phyloP scores from a whole-genome alignment of 495 filamentous ascomycete species.

The Lophiotrema nucula region DNA sequence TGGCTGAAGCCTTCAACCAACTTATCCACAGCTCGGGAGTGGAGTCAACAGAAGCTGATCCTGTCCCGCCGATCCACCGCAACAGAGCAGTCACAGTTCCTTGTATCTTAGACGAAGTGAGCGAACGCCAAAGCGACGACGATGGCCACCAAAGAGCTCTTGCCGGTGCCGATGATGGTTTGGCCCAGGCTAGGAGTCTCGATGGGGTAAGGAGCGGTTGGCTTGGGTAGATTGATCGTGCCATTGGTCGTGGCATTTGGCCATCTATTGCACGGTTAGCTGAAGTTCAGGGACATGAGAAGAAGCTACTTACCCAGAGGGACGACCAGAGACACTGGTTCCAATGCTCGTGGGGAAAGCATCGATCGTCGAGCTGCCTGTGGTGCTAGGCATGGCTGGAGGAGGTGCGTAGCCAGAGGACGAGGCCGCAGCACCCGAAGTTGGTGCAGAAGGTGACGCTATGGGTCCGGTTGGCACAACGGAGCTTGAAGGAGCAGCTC shows the following conservation, averaged over 20 bases:
- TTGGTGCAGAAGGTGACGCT: no score
- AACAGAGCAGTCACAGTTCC: neutral
- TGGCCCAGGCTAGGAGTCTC: neutral
- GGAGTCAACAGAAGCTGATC: no score
- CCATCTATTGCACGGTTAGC: neutral
- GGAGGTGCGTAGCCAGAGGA: no score
- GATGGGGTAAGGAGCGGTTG: neutral
- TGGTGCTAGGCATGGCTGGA: neutral
- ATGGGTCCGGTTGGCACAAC: no score
- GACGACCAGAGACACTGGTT: constrained; percentile 4
- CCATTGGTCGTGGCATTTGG: neutral
- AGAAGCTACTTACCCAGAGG: constrained; percentile 11
- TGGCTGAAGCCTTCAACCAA: neutral
- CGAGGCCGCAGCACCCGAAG: no score
- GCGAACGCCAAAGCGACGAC: constrained; percentile 10
- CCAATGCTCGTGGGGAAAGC: neutral
- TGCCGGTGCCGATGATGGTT: neutral
- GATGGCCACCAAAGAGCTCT: constrained; percentile 12
- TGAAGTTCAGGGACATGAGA: neutral
- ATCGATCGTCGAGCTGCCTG: neutral
- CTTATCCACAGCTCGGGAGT: no score
- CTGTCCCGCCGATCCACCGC: neutral
- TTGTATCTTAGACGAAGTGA: constrained; percentile 3
- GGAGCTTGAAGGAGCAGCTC: no score
- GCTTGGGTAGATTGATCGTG: constrained; percentile 1